These are phyloP conservation scores for Yamadazyma sp. DNA, from an alignment of 1,139 yeast genomes.

Conservation along the genomic window DNA sequence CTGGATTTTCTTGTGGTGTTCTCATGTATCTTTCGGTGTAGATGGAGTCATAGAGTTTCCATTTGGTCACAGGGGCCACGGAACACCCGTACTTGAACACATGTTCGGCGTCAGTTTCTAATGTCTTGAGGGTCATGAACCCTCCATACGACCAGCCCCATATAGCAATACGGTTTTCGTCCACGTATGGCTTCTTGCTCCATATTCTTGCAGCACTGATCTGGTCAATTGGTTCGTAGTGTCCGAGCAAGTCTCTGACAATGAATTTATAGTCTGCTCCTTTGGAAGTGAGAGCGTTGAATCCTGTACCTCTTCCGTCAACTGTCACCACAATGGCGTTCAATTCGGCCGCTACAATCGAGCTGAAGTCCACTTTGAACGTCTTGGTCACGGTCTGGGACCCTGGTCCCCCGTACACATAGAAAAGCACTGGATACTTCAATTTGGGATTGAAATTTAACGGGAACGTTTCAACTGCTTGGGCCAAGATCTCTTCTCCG, in stretches of 20 bases:
- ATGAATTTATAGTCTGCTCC: slow-evolving; percentile 56
- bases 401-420: slow-evolving; percentile 82
- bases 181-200: slow-evolving; percentile 55
- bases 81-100: slow-evolving; percentile 69
- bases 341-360: slow-evolving; percentile 66
- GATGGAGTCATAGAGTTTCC: slow-evolving; percentile 73
- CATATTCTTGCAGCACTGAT: slow-evolving; percentile 66
- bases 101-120: slow-evolving; percentile 63
- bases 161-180: slow-evolving; percentile 58
- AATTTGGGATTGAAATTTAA: slow-evolving; percentile 52
- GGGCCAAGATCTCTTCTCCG: slow-evolving; percentile 44
- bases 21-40: slow-evolving; percentile 81
- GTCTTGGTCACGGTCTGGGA: slow-evolving; percentile 63
- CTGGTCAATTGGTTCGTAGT: slow-evolving; percentile 70
- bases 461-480: slow-evolving; percentile 65
- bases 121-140: slow-evolving; percentile 68
- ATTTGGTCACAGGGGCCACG: slow-evolving; percentile 80
- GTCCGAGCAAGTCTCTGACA: slow-evolving; percentile 67
- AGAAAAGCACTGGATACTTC: slow-evolving; percentile 70
- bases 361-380: slow-evolving; percentile 58
- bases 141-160: slow-evolving; percentile 93
- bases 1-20: slow-evolving; percentile 60
- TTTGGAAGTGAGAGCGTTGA: slow-evolving; percentile 41
- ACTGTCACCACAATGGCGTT: slow-evolving; percentile 75
- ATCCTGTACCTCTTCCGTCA: slow-evolving; percentile 84